phyloP scores from a whole-genome alignment of 2,329 filamentous ascomycete species.

The Talaromyces piceae region DNA sequence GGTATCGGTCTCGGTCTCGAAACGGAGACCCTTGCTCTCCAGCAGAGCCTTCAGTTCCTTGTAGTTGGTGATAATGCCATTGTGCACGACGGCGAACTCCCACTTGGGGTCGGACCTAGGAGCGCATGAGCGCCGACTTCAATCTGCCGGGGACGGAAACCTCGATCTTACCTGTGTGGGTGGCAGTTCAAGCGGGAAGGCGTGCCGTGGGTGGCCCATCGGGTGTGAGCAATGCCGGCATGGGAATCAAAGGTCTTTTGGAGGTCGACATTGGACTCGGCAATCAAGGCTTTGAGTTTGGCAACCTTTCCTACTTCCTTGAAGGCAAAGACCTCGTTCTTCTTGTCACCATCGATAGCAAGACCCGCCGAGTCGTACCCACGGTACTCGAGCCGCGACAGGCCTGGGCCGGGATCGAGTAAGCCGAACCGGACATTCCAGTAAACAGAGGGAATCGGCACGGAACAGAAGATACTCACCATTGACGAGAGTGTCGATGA shows the following conservation, averaged over 20 bases:
- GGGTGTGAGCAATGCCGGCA: constrained; percentile 96
- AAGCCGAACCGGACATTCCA: not conserved
- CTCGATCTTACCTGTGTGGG: constrained; percentile 73
- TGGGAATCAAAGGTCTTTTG: constrained; percentile 96
- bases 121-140: constrained; percentile 3
- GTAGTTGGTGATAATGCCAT: constrained; percentile 99
- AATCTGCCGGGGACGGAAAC: not conserved
- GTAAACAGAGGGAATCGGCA: not conserved
- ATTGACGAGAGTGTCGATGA: constrained; percentile 92
- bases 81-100: constrained; percentile 98
- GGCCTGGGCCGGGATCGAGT: constrained; percentile 55
- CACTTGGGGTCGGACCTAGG: constrained; percentile 81
- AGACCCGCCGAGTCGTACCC: constrained; percentile 97
- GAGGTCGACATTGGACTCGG: constrained; percentile 71
- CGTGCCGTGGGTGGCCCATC: constrained; percentile 96
- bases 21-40: constrained; percentile 89
- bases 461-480: constrained; percentile 51
- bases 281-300: constrained; percentile 90
- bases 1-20: constrained; percentile 98
- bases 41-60: constrained; percentile 96
- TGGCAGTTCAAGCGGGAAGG: constrained; percentile 96
- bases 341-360: constrained; percentile 95
- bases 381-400: constrained; percentile 93
- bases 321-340: constrained; percentile 93
- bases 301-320: constrained; percentile 99